Percentiles rank a stretch among this genome's conserved stretches.
phyloP scores from a whole-genome alignment of 2,329 filamentous ascomycete species.

The Aspergillus bombycis region DNA sequence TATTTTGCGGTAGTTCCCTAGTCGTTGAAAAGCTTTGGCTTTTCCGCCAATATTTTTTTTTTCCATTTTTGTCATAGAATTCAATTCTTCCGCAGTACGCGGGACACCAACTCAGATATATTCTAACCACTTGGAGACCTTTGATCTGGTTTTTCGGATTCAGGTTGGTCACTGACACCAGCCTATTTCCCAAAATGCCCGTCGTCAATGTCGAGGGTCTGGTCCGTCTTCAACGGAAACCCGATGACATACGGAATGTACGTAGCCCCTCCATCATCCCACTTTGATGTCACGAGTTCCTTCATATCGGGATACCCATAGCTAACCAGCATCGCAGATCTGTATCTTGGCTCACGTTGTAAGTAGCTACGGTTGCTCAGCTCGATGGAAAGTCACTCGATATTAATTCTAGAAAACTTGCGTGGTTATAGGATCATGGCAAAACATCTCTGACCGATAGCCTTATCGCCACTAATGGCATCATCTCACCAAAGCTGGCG shows the following conservation, averaged over 20 bases:
- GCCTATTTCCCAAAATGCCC: slow-evolving; percentile 68
- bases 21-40: neutral
- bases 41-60: slow-evolving; percentile 22
- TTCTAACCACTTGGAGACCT: slow-evolving; percentile 16
- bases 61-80: slow-evolving; percentile 13
- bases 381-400: neutral
- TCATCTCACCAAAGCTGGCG: slow-evolving; percentile 95
- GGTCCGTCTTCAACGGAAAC: slow-evolving; percentile 82
- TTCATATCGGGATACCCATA: slow-evolving; percentile 14
- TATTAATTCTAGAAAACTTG: slow-evolving; percentile 16
- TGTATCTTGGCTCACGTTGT: slow-evolving; percentile 93
- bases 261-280: slow-evolving; percentile 45
- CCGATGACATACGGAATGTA: slow-evolving; percentile 91
- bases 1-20: neutral
- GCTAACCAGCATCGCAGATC: slow-evolving; percentile 62
- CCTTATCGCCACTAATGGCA: slow-evolving; percentile 96
- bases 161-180: slow-evolving; percentile 20
- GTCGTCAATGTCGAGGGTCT: slow-evolving; percentile 90
- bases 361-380: slow-evolving; percentile 40
- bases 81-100: slow-evolving; percentile 14
- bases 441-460: slow-evolving; percentile 97
- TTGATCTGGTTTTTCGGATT: slow-evolving; percentile 9
- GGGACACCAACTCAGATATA: slow-evolving; percentile 14
- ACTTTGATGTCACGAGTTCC: slow-evolving; percentile 25
- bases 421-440: slow-evolving; percentile 73